A percentile compares a stretch with the other conserved stretches of the same genome.
Conservation (phyloP, 192 early-diverging fungal species). For the Chytriomyces sp. region DNA sequence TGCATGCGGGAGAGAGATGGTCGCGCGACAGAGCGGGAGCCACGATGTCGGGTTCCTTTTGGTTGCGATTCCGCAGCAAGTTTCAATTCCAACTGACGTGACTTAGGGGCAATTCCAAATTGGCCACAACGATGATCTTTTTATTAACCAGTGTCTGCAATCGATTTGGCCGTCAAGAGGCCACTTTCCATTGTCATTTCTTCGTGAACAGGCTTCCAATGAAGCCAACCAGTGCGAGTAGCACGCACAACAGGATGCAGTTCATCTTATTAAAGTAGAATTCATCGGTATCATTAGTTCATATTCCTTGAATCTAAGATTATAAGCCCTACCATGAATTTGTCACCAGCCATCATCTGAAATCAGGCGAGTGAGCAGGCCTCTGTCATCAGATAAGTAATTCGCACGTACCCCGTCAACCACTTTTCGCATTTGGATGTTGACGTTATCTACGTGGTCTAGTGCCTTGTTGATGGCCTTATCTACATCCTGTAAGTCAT, state of each 20-base stretch:
- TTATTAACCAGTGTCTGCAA: too few relatives aligned
- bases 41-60: too few relatives aligned
- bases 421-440: constrained; percentile 57
- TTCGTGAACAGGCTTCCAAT: constrained; percentile 47
- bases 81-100: too few relatives aligned
- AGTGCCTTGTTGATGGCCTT: constrained; percentile 57
- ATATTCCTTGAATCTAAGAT: not conserved
- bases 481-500: constrained; percentile 55
- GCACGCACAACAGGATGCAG: constrained; percentile 60
- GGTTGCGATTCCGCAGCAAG: too few relatives aligned
- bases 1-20: too few relatives aligned
- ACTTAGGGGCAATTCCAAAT: too few relatives aligned
- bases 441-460: constrained; percentile 62
- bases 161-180: too few relatives aligned
- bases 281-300: not conserved
- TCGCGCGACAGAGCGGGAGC: too few relatives aligned
- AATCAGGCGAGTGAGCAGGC: not conserved
- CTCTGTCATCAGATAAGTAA: constrained; percentile 1
- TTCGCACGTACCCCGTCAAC: constrained; percentile 52
- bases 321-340: constrained; percentile 56
- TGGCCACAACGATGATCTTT: too few relatives aligned
- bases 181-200: too few relatives aligned
- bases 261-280: too few relatives aligned
- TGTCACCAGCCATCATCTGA: constrained; percentile 67
- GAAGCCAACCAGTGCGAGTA: constrained; percentile 60